Base-by-base conservation (phyloP, 805 yeast species). In the Martiniozyma abietophila region DNA sequence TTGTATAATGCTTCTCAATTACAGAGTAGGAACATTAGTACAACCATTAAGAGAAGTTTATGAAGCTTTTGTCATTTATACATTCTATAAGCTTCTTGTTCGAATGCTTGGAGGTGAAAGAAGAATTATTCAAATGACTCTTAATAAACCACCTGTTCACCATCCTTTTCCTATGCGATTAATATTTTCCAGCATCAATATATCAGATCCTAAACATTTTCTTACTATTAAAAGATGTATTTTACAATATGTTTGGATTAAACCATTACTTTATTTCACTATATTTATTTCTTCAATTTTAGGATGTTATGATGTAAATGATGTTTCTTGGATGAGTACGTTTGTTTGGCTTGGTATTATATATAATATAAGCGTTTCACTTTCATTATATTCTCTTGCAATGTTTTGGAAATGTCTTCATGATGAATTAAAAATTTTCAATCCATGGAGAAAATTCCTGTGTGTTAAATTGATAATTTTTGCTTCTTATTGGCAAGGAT, bases 401-500 rank as follows among this genome's bases (percentile, higher is more conserved):
- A 61, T 86, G 32, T 92, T 92, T 55, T 92, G 98, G 98, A 79
- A 75, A 51, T 83, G 94, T 45, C 63, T 92, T n/a, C 76, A 81
- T 59, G 53, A 51, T 2, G 96, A 88, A 47, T 65, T 92, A 45
- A 68, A 62, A 34, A 81, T 79, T 2, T 88, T 79, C 61, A 71
- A 83, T 35, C 97, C 97, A 3, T 76, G 92, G 71, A 86, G 94
- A 8, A 88, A 88, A 58, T 92, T 92, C 54, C 54, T 92, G 25
- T 86, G 96, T 59, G 95, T 92, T 30, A 92, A 92, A 51, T 67
- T 86, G 43, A 85, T 92, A 35, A 88, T 92, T 31, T 92, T 92
- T 65, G 97, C 96, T 17, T 82, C 95, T n/a, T 92, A 86, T 54
- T 92, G 99, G 99, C 98, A 92, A 53, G 85, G 94, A 0, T 59